phyloP scores from a whole-genome alignment of 73 alveolate genomes.

The Paramecium caudatum region DNA sequence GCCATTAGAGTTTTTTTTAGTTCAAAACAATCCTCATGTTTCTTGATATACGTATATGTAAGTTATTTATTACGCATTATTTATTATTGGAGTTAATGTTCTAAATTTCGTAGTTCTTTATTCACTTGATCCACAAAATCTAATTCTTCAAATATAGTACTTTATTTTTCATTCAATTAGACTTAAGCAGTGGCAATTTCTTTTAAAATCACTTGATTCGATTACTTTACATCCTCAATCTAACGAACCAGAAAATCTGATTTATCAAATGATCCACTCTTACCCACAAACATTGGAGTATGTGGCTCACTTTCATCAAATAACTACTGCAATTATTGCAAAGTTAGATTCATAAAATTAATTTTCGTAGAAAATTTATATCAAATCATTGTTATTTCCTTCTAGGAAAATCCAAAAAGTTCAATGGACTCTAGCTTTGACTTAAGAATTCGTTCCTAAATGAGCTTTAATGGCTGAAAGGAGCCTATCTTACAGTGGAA shows the following conservation, averaged over 20 bases:
- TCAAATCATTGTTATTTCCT: background rate
- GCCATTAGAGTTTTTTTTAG: background rate
- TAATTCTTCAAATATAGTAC: no score
- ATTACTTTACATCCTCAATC: background rate
- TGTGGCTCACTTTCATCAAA: conserved; percentile 32
- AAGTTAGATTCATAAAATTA: background rate
- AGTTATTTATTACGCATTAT: background rate
- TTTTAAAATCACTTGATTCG: background rate
- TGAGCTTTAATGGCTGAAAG: conserved; percentile 31
- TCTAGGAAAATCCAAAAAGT: conserved; percentile 12
- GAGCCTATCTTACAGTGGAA: background rate
- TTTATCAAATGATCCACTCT: conserved; percentile 10
- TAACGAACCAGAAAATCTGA: conserved; percentile 4
- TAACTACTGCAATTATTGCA: background rate
- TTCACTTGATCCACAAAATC: no score
- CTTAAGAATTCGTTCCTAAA: conserved; percentile 25
- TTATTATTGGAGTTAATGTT: conserved; percentile 8
- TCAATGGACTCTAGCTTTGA: conserved; percentile 21
- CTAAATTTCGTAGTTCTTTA: no score
- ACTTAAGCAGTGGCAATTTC: background rate
- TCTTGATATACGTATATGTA: conserved; percentile 13
- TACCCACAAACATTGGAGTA: background rate
- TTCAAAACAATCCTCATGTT: conserved; percentile 52
- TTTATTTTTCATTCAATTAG: background rate
- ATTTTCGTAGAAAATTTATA: no score